Conservation (phyloP, 73 alveolate genomes). For the Paramecium bursaria region DNA sequence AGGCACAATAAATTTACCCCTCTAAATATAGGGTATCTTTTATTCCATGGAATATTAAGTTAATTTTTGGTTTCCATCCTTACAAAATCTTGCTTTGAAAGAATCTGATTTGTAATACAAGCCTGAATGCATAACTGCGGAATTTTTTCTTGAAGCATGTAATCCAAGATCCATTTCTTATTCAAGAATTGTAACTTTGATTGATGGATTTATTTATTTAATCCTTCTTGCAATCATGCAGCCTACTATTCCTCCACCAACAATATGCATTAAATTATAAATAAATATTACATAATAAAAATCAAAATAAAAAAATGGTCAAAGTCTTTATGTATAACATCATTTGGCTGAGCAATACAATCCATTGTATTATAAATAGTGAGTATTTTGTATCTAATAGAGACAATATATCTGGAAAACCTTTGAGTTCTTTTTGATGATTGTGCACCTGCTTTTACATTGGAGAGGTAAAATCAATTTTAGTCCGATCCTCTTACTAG, state of each 20-base stretch:
- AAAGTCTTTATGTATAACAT: too few relatives aligned
- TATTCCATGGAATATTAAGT: slow-evolving; percentile 80
- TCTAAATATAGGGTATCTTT: slow-evolving; percentile 70
- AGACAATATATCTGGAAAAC: too few relatives aligned
- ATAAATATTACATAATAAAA: too few relatives aligned
- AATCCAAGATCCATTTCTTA: slow-evolving; percentile 79
- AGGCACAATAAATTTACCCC: slow-evolving; percentile 90
- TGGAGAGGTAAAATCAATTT: too few relatives aligned
- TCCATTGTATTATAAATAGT: too few relatives aligned
- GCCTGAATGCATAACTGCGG: slow-evolving; percentile 94
- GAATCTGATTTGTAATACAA: slow-evolving; percentile 82
- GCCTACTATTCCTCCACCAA: slow-evolving; percentile 81
- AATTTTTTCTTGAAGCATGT: slow-evolving; percentile 88
- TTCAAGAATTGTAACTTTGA: slow-evolving; percentile 78
- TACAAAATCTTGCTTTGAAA: slow-evolving; percentile 81
- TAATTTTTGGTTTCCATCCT: slow-evolving; percentile 75
- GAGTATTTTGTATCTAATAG: too few relatives aligned
- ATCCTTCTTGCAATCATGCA: slow-evolving; percentile 78
- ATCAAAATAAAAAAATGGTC: too few relatives aligned
- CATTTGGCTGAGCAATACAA: too few relatives aligned
- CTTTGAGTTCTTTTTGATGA: too few relatives aligned
- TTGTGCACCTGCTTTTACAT: too few relatives aligned
- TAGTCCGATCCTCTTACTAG: too few relatives aligned
- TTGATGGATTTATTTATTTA: slow-evolving; percentile 70
- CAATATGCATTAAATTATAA: too few relatives aligned